A percentile compares a stretch with the other conserved stretches of the same genome.
Conservation (phyloP, 495 filamentous ascomycete species). For the Geoglossum glabrum region DNA sequence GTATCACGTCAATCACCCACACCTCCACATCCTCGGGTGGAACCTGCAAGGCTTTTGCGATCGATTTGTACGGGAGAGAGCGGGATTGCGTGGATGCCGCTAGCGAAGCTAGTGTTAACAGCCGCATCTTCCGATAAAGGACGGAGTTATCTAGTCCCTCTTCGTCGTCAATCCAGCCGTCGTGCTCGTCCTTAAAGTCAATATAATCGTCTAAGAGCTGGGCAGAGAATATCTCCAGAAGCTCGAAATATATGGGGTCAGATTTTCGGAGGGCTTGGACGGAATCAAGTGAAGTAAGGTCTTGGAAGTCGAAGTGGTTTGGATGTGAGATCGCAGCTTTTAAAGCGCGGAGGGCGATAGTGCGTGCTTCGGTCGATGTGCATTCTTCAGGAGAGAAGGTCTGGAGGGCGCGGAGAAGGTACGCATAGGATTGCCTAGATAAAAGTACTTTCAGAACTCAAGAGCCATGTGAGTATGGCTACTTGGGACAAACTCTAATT, state of each 20-base stretch:
- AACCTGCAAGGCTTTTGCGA: constrained; percentile 65
- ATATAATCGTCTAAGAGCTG: constrained; percentile 87
- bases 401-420: constrained; percentile 63
- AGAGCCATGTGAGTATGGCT: not conserved
- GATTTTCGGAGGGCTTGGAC: constrained; percentile 71
- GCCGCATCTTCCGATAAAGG: constrained; percentile 74
- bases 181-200: constrained; percentile 83
- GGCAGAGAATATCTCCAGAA: constrained; percentile 86
- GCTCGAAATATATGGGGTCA: constrained; percentile 64
- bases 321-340: constrained; percentile 59
- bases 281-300: constrained; percentile 66
- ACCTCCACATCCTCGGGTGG: constrained; percentile 70
- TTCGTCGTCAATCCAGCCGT: constrained; percentile 73
- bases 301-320: constrained; percentile 80
- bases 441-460: not conserved
- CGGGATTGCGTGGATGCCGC: constrained; percentile 64
- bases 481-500: constrained; percentile 38
- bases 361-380: constrained; percentile 47
- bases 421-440: constrained; percentile 48
- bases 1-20: constrained; percentile 97
- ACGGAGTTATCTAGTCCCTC: constrained; percentile 40
- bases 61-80: constrained; percentile 65
- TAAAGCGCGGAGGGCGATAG: constrained; percentile 65
- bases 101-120: constrained; percentile 77
- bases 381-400: constrained; percentile 62